These are phyloP conservation scores for Tolypocladium paradoxum DNA, from an alignment of 2,329 filamentous ascomycete genomes.

Conservation along the genomic window DNA sequence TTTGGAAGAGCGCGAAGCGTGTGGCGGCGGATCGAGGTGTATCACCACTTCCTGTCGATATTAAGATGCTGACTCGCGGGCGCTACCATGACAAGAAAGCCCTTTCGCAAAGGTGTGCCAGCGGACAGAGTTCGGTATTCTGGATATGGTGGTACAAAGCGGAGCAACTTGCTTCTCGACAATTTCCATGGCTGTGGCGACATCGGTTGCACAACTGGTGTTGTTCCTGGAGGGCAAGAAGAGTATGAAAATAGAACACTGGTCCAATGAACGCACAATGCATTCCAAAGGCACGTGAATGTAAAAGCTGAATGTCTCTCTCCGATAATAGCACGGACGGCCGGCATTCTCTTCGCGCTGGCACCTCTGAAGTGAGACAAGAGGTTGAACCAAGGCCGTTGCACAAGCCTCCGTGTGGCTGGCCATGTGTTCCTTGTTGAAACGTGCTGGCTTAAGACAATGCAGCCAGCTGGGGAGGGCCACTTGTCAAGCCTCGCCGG, in stretches of 20 bases:
- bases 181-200: neutral
- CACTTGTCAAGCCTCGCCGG: conserved; percentile 19
- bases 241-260: neutral
- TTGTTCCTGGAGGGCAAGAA: neutral
- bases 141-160: neutral
- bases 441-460: conserved; percentile 19
- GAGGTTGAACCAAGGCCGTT: conserved; percentile 1
- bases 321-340: neutral
- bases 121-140: neutral
- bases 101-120: neutral
- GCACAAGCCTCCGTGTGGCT: conserved; percentile 16
- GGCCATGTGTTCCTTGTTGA: conserved; percentile 26
- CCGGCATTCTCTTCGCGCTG: neutral
- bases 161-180: neutral
- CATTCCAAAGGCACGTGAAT: conserved; percentile 1
- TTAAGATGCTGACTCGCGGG: neutral
- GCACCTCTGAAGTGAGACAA: conserved; percentile 9
- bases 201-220: neutral
- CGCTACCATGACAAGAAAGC: neutral
- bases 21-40: neutral
- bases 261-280: neutral
- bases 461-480: conserved; percentile 18
- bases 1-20: neutral
- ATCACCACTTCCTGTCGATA: neutral
- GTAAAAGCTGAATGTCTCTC: conserved; percentile 1